Evolutionary conservation across 352 stramenopile genomes (phyloP), one percentile per base, ranked within the genome.

Genomic region (Phytopythium vexans): DNA sequence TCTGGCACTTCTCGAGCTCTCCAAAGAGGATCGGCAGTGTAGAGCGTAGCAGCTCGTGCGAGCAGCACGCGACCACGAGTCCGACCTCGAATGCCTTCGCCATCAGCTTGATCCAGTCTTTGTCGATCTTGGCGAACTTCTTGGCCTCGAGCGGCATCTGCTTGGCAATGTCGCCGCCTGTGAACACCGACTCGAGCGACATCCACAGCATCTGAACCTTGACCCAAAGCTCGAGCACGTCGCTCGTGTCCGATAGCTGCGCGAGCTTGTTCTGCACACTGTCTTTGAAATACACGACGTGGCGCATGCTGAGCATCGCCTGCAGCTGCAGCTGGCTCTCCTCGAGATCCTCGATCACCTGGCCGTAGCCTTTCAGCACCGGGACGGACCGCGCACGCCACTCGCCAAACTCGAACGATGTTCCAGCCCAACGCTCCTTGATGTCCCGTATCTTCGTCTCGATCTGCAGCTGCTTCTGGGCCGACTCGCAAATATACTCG

Each of bases 191-290:
- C 53, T 97, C 89, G 12, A 97, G 69, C 16, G 76, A 86, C 60
- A 90, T 94, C 89, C 89, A 97, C 32, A 97, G 64, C 8, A 81
- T 89, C 56, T 97, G 89, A 2, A 97, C 89, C 49, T 96, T 97
- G 37, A 95, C 68, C 89, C 89, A 97, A 16, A 95, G 64, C 61
- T 97, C 88, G 0, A 97, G 67, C 0, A 90, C 87, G 44, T 97
- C 89, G 5, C 84, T 74, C 8, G 89, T 96, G 47, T 97, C 89
- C 14, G 80, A 94, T 7, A 97, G 74, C 33, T 94, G 70, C 1
- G 75, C 86, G 1, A 97, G 65, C 39, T 94, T 92, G 12, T 50
- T 21, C 56, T 92, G 78, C 3, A 96, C 83, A 3, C 68, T 68
- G 16, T 96, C 86, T 46, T 86, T 83, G 59, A 97, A 97, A 41